Evolutionary conservation across 495 filamentous ascomycete genomes (phyloP), one percentile per base, ranked within the genome.

Genomic region (Hypoxylon lienhwacheense): DNA sequence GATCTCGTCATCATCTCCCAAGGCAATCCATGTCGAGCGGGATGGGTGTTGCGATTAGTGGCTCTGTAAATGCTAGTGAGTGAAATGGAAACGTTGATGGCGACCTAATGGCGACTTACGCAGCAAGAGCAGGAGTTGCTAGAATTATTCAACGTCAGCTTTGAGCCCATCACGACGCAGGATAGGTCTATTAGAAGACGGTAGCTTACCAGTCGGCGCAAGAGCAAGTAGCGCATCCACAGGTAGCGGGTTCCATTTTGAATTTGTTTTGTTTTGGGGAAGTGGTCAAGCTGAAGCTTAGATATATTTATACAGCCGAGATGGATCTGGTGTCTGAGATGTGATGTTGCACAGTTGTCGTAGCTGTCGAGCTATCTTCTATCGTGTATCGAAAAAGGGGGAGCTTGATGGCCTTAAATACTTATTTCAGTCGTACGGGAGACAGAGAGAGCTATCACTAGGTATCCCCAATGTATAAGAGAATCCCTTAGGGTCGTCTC

Each of bases 51-150:
- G 45, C 28, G 11, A 44, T 46, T 66, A 63, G 50, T 63, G 63
- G 48, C 42, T 63, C 59, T 63, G 29, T 45, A 43, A 25, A 12
- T 2, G 14, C 24, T 26, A 49, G 46, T 59, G n/a, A 63, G 60
- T 47, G 8, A 14, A 29, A 14, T 11, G 22, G 14, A 14, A n/a
- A 20, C 4, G 12, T 20, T 16, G 28, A 7, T 31, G 43, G 33
- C 8, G 42, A 33, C 31, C 33, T 33, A 52, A 22, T 20, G 35
- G 24, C 6, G 10, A 61, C 63, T 61, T 58, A 66, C 63, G 63
- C 63, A 66, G 59, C 59, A 66, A 42, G 50, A 57, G 63, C 63
- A 66, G 35, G 60, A 52, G 55, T 53, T 59, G 60, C 60, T 63
- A 20, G 31, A 19, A 21, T 21, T 10, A n/a, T 39, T 5, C 12